Percentiles rank a stretch among this genome's conserved stretches.
phyloP scores from a whole-genome alignment of 2,329 filamentous ascomycete genomes.

The Phialocephala sp. region DNA sequence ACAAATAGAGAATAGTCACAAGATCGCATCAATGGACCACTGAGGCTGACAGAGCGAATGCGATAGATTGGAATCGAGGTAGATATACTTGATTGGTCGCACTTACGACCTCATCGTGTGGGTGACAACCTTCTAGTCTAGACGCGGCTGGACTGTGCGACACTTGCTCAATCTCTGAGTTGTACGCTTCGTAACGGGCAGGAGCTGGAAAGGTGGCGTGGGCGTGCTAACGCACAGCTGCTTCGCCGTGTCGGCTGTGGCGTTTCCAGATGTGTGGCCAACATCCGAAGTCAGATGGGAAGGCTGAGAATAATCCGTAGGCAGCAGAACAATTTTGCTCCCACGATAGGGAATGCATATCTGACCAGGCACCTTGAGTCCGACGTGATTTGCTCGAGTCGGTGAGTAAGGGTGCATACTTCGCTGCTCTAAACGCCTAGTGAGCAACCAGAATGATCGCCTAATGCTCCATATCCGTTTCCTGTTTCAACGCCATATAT shows the following conservation, averaged over 20 bases:
- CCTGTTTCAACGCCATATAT: conserved; percentile 18
- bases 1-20: neutral
- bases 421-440: conserved; percentile 19
- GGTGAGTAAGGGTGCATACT: neutral
- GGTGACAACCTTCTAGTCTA: neutral
- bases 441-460: conserved; percentile 1
- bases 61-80: neutral
- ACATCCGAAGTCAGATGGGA: neutral
- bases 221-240: neutral
- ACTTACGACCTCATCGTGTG: neutral
- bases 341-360: neutral
- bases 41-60: neutral
- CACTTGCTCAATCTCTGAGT: neutral
- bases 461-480: conserved; percentile 1
- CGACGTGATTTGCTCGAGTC: neutral
- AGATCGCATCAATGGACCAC: neutral
- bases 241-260: neutral
- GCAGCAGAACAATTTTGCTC: neutral
- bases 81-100: neutral
- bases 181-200: neutral
- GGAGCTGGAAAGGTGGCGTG: neutral
- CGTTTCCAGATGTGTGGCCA: neutral
- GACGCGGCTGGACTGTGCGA: neutral
- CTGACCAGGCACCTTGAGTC: neutral
- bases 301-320: neutral